These are phyloP conservation scores for Leccinum variicolor DNA, from an alignment of 768 basidiomycete genomes.

Conservation along the genomic window DNA sequence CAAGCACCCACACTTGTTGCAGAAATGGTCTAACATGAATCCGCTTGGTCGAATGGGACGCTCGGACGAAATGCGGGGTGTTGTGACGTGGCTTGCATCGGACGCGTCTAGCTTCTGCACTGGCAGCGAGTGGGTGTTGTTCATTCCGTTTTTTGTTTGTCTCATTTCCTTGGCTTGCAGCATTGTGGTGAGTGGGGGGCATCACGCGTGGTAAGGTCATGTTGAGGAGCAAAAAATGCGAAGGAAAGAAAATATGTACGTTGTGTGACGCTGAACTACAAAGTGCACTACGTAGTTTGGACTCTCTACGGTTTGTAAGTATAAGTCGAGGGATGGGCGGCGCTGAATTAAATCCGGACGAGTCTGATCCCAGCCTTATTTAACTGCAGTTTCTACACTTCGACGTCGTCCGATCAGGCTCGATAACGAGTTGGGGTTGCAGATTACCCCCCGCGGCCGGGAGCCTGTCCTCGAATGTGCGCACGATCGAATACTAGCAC, in stretches of 20 bases:
- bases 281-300: no score
- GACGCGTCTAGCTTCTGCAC: conserved; percentile 79
- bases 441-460: not conserved
- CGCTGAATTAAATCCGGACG: no score
- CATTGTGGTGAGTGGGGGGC: no score
- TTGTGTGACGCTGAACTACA: no score
- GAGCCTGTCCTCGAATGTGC: not conserved
- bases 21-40: conserved; percentile 67
- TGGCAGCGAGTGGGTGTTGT: conserved; percentile 67
- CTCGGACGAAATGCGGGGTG: conserved; percentile 71
- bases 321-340: no score
- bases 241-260: no score
- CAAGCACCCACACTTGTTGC: conserved; percentile 55
- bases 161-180: not conserved
- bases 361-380: no score
- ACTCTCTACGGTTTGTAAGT: no score
- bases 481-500: no score
- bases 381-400: not conserved
- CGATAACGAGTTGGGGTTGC: not conserved
- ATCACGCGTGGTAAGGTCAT: no score
- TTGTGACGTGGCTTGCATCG: conserved; percentile 66
- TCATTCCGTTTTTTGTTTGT: not conserved
- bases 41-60: conserved; percentile 70
- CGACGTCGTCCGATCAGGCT: not conserved
- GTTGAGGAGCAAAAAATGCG: no score